Evolutionary conservation across 2,329 filamentous ascomycete species (phyloP).

Genomic region (Claviceps citrina): DNA sequence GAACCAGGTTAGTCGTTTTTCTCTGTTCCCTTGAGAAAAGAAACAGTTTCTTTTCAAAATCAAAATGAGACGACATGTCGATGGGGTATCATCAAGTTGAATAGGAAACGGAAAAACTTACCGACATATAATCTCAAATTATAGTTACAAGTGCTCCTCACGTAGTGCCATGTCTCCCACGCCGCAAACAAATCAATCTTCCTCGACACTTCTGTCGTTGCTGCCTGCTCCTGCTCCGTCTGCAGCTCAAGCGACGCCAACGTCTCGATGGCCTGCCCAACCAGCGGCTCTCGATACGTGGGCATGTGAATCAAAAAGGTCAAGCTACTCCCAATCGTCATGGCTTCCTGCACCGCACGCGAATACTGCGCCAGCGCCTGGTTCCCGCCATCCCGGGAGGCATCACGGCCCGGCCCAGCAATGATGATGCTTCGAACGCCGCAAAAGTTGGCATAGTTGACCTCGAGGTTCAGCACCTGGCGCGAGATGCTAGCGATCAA

Average conservation of each 20-base stretch:
- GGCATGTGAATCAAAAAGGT: constrained; percentile 69
- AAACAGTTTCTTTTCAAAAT: neutral
- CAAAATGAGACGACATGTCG: neutral
- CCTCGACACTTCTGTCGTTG: constrained; percentile 18
- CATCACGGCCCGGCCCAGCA: constrained; percentile 55
- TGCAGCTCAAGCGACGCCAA: constrained; percentile 29
- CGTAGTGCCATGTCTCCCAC: constrained; percentile 90
- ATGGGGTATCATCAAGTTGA: neutral
- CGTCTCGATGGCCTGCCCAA: constrained; percentile 36
- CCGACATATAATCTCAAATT: constrained; percentile 66
- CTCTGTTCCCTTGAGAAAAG: neutral
- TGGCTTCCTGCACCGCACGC: constrained; percentile 65
- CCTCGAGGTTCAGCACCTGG: constrained; percentile 78
- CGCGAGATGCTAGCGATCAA: constrained; percentile 73
- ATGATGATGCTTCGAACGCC: constrained; percentile 74
- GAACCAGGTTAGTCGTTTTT: neutral
- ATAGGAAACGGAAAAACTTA: constrained; percentile 32
- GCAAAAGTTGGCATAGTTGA: constrained; percentile 91
- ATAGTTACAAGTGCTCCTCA: constrained; percentile 77
- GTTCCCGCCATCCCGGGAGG: constrained; percentile 33
- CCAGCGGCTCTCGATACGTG: constrained; percentile 60
- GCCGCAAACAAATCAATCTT: constrained; percentile 57
- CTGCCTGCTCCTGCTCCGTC: constrained; percentile 10
- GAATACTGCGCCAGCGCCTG: constrained; percentile 59
- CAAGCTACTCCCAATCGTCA: constrained; percentile 59